Conservation (phyloP, 768 basidiomycete species). For the Suillus sp. region DNA sequence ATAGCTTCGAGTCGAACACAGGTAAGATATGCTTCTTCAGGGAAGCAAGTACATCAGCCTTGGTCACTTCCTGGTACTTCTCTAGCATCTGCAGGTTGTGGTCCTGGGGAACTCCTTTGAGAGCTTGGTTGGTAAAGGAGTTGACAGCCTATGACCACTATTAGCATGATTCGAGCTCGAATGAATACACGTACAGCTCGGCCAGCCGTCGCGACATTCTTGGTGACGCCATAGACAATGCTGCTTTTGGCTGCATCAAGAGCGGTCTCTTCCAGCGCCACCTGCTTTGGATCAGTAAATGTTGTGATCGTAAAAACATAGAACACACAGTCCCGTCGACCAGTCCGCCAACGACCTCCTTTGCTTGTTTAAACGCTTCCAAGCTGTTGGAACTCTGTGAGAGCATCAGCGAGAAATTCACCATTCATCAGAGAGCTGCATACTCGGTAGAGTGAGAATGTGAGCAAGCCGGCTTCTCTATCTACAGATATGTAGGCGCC, state of each 20-base stretch:
- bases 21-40: conserved; percentile 80
- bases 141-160: conserved; percentile 57
- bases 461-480: conserved; percentile 74
- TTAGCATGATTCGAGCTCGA: conserved; percentile 15
- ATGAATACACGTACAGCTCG: conserved; percentile 65
- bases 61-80: conserved; percentile 77
- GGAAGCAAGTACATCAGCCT: conserved; percentile 69
- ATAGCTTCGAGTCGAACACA: conserved; percentile 75
- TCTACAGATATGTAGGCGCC: conserved; percentile 80
- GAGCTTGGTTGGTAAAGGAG: conserved; percentile 88
- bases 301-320: neutral
- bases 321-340: conserved; percentile 76
- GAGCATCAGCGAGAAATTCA: conserved; percentile 11
- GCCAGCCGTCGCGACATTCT: conserved; percentile 80
- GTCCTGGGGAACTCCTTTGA: conserved; percentile 80
- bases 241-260: conserved; percentile 92
- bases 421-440: conserved; percentile 25
- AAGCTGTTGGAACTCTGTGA: conserved; percentile 76
- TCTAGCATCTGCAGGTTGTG: conserved; percentile 77
- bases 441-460: conserved; percentile 80
- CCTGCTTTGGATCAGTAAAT: conserved; percentile 43
- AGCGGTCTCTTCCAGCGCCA: conserved; percentile 75
- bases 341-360: conserved; percentile 74
- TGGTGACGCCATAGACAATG: conserved; percentile 82
- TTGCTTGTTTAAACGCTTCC: conserved; percentile 79